phyloP scores from a whole-genome alignment of 2,329 filamentous ascomycete species.

The Stagonosporopsis tanaceti region DNA sequence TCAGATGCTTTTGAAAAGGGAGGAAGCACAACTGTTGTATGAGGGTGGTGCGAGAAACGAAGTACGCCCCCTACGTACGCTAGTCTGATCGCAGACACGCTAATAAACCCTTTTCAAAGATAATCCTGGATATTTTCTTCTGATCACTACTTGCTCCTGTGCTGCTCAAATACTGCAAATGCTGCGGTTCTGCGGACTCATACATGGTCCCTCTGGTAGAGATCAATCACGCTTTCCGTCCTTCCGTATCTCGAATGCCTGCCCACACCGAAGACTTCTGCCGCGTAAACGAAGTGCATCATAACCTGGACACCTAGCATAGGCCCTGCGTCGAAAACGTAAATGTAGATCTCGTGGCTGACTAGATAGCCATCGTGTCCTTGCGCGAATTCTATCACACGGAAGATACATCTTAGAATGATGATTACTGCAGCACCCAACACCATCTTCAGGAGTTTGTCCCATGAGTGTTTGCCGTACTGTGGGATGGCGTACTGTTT shows the following conservation, averaged over 20 bases:
- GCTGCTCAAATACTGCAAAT: neutral
- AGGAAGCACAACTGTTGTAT: neutral
- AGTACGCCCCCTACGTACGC: slow-evolving; percentile 15
- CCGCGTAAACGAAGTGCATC: slow-evolving; percentile 35
- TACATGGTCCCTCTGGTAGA: slow-evolving; percentile 24
- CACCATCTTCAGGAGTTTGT: slow-evolving; percentile 52
- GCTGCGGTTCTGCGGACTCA: neutral
- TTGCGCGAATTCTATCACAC: slow-evolving; percentile 57
- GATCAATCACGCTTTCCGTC: slow-evolving; percentile 28
- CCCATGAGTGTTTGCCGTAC: slow-evolving; percentile 47
- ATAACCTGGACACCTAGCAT: slow-evolving; percentile 54
- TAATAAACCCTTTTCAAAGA: neutral
- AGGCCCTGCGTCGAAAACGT: slow-evolving; percentile 56
- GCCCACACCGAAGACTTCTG: slow-evolving; percentile 25
- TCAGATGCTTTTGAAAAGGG: neutral
- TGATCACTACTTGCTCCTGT: neutral
- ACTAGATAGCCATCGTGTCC: slow-evolving; percentile 57
- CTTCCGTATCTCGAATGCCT: slow-evolving; percentile 19
- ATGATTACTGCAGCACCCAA: slow-evolving; percentile 57
- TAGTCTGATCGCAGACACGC: neutral
- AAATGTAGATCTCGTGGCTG: slow-evolving; percentile 54
- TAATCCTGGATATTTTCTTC: neutral
- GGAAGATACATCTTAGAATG: slow-evolving; percentile 58
- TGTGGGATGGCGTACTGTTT: slow-evolving; percentile 23
- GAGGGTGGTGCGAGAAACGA: slow-evolving; percentile 19